Conservation (phyloP, 805 yeast species). For the Saturnispora dispora region DNA sequence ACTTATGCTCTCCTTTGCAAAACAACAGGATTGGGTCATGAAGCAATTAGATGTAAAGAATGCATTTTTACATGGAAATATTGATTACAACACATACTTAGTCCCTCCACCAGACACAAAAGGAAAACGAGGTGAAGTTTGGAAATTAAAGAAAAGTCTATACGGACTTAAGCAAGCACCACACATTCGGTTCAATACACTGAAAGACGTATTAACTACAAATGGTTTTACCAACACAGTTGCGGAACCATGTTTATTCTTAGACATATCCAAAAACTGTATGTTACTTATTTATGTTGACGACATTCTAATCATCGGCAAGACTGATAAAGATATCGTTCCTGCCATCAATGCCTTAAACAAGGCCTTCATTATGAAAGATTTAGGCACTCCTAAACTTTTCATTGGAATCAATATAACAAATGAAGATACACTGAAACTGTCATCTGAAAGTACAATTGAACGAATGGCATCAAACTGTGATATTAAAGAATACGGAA, state of each 20-base stretch:
- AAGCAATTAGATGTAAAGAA: constrained; percentile 9
- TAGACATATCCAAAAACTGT: background rate
- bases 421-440: background rate
- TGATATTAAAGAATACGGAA: background rate
- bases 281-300: background rate
- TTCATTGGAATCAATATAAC: background rate
- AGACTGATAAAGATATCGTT: background rate
- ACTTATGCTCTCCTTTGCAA: background rate
- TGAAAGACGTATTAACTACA: background rate
- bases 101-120: constrained; percentile 2
- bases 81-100: constrained; percentile 6
- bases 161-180: constrained; percentile 1
- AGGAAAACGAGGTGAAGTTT: background rate
- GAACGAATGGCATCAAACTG: background rate
- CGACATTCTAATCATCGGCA: background rate
- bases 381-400: background rate
- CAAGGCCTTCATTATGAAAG: background rate
- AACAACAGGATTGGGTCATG: background rate
- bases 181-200: background rate
- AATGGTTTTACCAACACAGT: background rate
- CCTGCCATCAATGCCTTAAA: background rate
- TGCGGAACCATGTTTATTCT: background rate
- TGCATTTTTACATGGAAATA: constrained; percentile 9
- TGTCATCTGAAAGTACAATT: background rate
- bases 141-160: constrained; percentile 2